Evolutionary conservation across 176 grass and related monocot species (phyloP), one percentile per base, ranked within the genome.

Genomic region (Lolium rigidum): DNA sequence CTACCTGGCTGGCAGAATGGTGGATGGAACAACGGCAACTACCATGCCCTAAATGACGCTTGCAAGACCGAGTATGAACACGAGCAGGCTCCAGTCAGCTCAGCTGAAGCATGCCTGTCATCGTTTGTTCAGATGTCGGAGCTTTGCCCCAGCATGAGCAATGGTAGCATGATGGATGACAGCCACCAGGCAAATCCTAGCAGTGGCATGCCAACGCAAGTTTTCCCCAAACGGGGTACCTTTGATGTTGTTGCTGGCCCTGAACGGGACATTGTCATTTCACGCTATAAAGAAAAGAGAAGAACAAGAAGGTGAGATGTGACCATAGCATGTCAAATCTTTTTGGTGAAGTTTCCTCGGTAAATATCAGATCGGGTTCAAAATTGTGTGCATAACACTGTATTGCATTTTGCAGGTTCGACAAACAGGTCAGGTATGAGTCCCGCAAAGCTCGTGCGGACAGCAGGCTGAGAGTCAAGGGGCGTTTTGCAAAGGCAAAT

Each of bases 251-350:
- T 94, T 39, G 69, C 89, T 63, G 88, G 76, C 14, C 59, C 68
- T 76, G 90, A 99, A 35, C 88, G 97, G 10, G 85, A 80, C 77
- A 81, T 90, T 1, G 85, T 94, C 56, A 94, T 99, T 49, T 97
- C 90, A 0, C 92, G 94, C 18, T 99, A 99, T 24, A 96, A 96
- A 78, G 94, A 96, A 75, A 99, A 99, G 90, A 94, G 97, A 52
- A 97, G 95, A 85, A 91, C 97, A 87, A 89, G 97, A 76, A 96
- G 94, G 94, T 99, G 26, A 99, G 59, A 61, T 31, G 35, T 51
- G 49, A 10, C 44, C 81, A 43, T 56, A 46, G 0, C 12, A 68
- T 80, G 24, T 1, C 28, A n/a, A 18, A 9, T 1, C 28, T 8
- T 62, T 43, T 48, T 22, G 22, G 26, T 58, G 1, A 8, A 17